Evolutionary conservation across 345 rosid species (phyloP), one percentile per base, ranked within the genome.

Genomic region (Euclidium syriacum): DNA sequence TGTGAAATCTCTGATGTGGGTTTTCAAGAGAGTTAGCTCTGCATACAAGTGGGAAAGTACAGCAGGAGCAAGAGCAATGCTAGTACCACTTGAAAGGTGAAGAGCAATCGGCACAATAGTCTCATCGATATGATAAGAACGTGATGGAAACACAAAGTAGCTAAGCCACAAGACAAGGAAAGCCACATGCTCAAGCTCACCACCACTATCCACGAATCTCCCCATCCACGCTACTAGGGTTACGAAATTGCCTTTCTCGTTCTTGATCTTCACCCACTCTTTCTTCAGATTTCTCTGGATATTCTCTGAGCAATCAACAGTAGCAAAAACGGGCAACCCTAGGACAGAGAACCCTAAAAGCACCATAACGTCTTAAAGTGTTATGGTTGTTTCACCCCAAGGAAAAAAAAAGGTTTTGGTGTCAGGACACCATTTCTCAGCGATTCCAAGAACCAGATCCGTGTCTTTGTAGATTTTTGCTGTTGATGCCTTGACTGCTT

Each of bases 311-410:
- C 47, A 12, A 5, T 68, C 23, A 0, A 68, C 12, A 60, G 68
- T 35, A n/a, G 56, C 22, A n/a, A 53, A 78, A 65, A 71, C 58
- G n/a, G 86, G 75, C 20, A 22, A 68, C 3, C 83, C 85, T 33
- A 73, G 38, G 72, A 73, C 83, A 23, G 86, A 67, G 64, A 63
- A 83, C 0, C 82, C 79, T 35, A 80, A 64, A 5, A 61, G 67
- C 9, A 81, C 12, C 75, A 65, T 51, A 51, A 79, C 59, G 34
- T 81, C 82, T 51, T 85, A 83, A 5, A 83, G 69, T 1, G 86
- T 78, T 2, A 83, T 7, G 2, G 79, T 77, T 3, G 83, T 75
- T 68, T 79, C 88, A 35, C 85, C 88, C 83, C 80, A 85, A 1
- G 75, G 65, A 11, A 83, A 81, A 12, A 81, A 33, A 27, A 83